Evolutionary conservation across 768 basidiomycete species (phyloP), one percentile per base, ranked within the genome.

Genomic region (Cystofilobasidium capitatum): DNA sequence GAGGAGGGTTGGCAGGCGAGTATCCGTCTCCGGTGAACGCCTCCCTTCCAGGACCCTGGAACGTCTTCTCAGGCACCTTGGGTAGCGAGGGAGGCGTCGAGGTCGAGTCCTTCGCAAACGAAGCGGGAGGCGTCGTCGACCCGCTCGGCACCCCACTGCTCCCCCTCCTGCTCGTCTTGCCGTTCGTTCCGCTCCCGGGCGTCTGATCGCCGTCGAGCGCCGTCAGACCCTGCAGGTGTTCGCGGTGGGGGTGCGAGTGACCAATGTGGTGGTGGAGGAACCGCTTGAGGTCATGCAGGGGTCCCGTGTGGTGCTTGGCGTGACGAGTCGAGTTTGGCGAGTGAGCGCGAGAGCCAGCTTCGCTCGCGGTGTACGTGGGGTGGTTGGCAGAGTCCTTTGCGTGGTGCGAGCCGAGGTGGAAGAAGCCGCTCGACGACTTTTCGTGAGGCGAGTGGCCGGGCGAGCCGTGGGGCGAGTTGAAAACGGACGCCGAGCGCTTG

Each of bases 201-300:
- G n/a, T n/a, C n/a, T n/a, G n/a, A 42, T 42, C 10, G 10, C 20
- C 10, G 51, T 55, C 51, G 29, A 55, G 26, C 29, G 51, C 51
- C 9, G 51, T 55, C 51, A 55, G 20, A 9, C 51, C 51, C 29
- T 8, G 17, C 51, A 55, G 72, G 67, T 73, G 70, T 39, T 69
- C 62, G 26, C 63, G 63, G 39, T 68, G 67, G 47, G 36, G 71
- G 49, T 72, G 70, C 51, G 71, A 68, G 72, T 88, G 85, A 67
- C 85, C 85, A 58, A 94, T 85, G 79, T 94, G 91, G 78, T 89
- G 84, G 79, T 94, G 89, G 70, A 99, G 83, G 80, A 98, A 96
- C 35, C 92, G 88, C 76, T 91, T 91, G 74, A 97, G 85, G 77
- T 97, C 93, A 78, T 88, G 85, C 60, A 98, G 82, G 2, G 91